Conservation (phyloP, 2,329 filamentous ascomycete genomes). For the Nectriaceae sp. region DNA sequence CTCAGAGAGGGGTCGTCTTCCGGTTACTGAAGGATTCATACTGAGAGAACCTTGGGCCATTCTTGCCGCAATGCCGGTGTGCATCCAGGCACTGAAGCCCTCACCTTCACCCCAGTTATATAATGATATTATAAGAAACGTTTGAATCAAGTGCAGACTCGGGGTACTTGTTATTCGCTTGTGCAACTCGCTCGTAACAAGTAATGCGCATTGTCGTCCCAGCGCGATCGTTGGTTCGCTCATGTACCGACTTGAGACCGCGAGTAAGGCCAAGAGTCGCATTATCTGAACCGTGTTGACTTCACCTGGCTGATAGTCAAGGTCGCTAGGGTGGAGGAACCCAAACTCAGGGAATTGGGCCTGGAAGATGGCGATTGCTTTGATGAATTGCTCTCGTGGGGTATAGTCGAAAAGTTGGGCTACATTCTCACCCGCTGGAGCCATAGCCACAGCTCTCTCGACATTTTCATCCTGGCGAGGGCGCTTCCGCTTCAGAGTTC, state of each 20-base stretch:
- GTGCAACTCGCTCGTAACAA: slow-evolving; percentile 17
- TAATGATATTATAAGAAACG: slow-evolving; percentile 20
- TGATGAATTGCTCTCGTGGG: slow-evolving; percentile 4
- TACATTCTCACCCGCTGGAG: neutral
- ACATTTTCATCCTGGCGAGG: neutral
- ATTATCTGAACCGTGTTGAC: slow-evolving; percentile 13
- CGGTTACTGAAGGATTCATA: slow-evolving; percentile 16
- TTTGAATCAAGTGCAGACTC: slow-evolving; percentile 19
- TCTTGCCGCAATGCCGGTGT: slow-evolving; percentile 22
- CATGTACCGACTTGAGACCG: slow-evolving; percentile 18
- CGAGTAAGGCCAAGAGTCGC: slow-evolving; percentile 16
- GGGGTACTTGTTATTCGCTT: slow-evolving; percentile 16
- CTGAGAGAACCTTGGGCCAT: slow-evolving; percentile 27
- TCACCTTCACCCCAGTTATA: slow-evolving; percentile 29
- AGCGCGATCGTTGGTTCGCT: neutral
- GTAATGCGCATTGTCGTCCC: neutral
- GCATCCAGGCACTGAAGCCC: slow-evolving; percentile 31
- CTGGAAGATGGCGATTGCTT: slow-evolving; percentile 16
- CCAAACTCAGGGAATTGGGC: slow-evolving; percentile 28
- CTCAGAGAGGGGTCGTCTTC: slow-evolving; percentile 16
- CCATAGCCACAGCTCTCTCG: neutral
- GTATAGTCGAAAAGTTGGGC: slow-evolving; percentile 9
- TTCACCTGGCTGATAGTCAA: slow-evolving; percentile 17
- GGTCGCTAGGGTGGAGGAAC: slow-evolving; percentile 24
- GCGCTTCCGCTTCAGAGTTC: slow-evolving; percentile 14